Evolutionary conservation across 768 basidiomycete species (phyloP).

Genomic region (Tephrocybe sp.): DNA sequence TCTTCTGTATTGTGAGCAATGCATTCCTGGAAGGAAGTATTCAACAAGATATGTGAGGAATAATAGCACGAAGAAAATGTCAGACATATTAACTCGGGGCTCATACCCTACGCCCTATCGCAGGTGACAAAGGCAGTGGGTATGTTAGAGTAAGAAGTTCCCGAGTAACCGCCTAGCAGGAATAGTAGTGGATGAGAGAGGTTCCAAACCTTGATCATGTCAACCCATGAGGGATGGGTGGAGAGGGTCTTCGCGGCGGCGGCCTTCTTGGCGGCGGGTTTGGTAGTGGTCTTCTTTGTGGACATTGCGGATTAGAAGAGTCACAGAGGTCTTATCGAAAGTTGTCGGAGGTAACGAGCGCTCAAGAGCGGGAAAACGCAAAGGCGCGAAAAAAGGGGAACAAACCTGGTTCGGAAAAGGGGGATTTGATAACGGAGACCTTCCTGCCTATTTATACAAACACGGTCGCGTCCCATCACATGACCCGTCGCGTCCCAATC

Average conservation of each 20-base stretch:
- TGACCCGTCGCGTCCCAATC: slow-evolving; percentile 36
- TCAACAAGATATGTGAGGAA: slow-evolving; percentile 1
- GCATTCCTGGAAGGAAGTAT: slow-evolving; percentile 61
- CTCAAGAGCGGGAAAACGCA: slow-evolving; percentile 19
- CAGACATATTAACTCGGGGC: background rate
- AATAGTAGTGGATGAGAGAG: slow-evolving; percentile 1
- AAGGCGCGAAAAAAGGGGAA: slow-evolving; percentile 16
- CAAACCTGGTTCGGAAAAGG: slow-evolving; percentile 32
- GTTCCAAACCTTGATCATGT: slow-evolving; percentile 76
- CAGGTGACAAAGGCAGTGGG: slow-evolving; percentile 5
- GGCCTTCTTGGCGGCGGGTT: slow-evolving; percentile 45
- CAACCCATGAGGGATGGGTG: slow-evolving; percentile 62
- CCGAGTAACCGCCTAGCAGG: background rate
- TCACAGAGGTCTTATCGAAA: slow-evolving; percentile 16
- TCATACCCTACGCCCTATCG: slow-evolving; percentile 26
- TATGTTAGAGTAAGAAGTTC: background rate
- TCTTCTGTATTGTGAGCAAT: slow-evolving; percentile 74
- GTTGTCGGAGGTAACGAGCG: slow-evolving; percentile 18
- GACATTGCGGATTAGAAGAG: slow-evolving; percentile 28
- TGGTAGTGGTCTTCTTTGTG: slow-evolving; percentile 34
- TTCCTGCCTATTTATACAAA: slow-evolving; percentile 44
- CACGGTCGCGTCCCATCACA: slow-evolving; percentile 44
- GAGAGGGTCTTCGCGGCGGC: slow-evolving; percentile 39
- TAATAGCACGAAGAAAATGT: slow-evolving; percentile 14
- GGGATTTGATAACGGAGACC: slow-evolving; percentile 34